Conservation (phyloP, 2,329 filamentous ascomycete genomes). For the Byssothecium circinans region DNA sequence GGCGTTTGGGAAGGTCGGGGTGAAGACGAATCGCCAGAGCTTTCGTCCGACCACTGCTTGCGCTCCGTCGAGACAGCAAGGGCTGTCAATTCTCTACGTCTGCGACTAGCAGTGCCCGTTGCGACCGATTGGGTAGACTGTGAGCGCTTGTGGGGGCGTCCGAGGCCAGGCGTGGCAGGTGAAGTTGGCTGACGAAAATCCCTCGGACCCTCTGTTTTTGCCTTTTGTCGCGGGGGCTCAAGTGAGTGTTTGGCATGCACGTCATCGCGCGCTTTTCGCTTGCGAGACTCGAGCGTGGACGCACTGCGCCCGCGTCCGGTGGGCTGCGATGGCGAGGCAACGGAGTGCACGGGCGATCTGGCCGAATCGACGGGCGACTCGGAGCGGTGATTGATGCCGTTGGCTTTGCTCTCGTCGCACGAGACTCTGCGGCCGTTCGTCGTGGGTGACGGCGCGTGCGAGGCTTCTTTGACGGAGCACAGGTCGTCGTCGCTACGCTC, state of each 20-base stretch:
- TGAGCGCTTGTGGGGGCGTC: slow-evolving; percentile 42
- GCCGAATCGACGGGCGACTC: slow-evolving; percentile 36
- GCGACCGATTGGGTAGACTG: slow-evolving; percentile 42
- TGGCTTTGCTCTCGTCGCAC: slow-evolving; percentile 25
- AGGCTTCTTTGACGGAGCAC: slow-evolving; percentile 33
- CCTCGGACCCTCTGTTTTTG: slow-evolving; percentile 40
- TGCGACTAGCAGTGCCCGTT: slow-evolving; percentile 33
- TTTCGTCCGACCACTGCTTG: slow-evolving; percentile 39
- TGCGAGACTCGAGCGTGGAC: slow-evolving; percentile 43
- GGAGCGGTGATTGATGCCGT: slow-evolving; percentile 32
- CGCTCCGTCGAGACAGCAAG: slow-evolving; percentile 35
- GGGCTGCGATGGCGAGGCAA: slow-evolving; percentile 29
- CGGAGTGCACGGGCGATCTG: slow-evolving; percentile 29
- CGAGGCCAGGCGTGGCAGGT: slow-evolving; percentile 36
- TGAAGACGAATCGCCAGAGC: slow-evolving; percentile 42
- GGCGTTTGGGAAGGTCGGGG: slow-evolving; percentile 36
- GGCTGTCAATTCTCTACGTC: slow-evolving; percentile 36
- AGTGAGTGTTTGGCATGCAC: slow-evolving; percentile 33
- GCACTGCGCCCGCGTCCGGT: slow-evolving; percentile 40
- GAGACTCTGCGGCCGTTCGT: slow-evolving; percentile 30
- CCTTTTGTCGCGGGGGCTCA: slow-evolving; percentile 45
- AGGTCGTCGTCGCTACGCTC: slow-evolving; percentile 41
- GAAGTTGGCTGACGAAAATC: slow-evolving; percentile 38
- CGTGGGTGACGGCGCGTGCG: slow-evolving; percentile 25
- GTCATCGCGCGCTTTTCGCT: slow-evolving; percentile 45